Conservation (phyloP, 345 rosid species). For the Camelina hispida region DNA sequence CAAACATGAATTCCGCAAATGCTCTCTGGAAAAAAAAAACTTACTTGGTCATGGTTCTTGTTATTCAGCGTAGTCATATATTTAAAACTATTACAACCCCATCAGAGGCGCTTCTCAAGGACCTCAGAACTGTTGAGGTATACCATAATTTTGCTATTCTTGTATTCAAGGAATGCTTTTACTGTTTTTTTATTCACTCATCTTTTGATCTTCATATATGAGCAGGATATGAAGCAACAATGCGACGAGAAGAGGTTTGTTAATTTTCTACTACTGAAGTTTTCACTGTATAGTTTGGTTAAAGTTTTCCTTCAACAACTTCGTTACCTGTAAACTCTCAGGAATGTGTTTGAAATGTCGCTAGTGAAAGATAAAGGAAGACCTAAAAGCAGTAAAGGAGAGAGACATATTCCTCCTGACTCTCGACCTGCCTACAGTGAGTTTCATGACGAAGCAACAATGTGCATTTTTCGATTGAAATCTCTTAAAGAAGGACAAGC, state of each 20-base stretch:
- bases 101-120: conserved; percentile 88
- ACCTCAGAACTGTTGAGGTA: conserved; percentile 97
- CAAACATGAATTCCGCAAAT: not conserved
- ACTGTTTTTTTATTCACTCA: not conserved
- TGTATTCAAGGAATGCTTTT: conserved; percentile 20
- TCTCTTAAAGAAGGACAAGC: conserved; percentile 94
- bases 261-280: conserved; percentile 14
- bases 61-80: conserved; percentile 81
- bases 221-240: conserved; percentile 98
- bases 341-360: conserved; percentile 68
- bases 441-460: conserved; percentile 81
- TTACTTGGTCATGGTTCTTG: conserved; percentile 19
- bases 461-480: conserved; percentile 84
- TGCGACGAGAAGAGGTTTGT: conserved; percentile 93
- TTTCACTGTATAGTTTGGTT: conserved; percentile 25
- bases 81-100: conserved; percentile 82
- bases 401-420: conserved; percentile 55
- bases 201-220: conserved; percentile 28
- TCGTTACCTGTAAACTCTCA: conserved; percentile 47
- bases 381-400: conserved; percentile 75
- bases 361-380: conserved; percentile 87
- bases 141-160: conserved; percentile 15
- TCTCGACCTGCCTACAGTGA: conserved; percentile 77
- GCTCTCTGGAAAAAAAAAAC: conserved; percentile 15
- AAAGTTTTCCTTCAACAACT: conserved; percentile 26